Evolutionary conservation across 1,284 basidiomycete genomes (phyloP), one percentile per base, ranked within the genome.

Genomic region (Heterobasidion irregulare): DNA sequence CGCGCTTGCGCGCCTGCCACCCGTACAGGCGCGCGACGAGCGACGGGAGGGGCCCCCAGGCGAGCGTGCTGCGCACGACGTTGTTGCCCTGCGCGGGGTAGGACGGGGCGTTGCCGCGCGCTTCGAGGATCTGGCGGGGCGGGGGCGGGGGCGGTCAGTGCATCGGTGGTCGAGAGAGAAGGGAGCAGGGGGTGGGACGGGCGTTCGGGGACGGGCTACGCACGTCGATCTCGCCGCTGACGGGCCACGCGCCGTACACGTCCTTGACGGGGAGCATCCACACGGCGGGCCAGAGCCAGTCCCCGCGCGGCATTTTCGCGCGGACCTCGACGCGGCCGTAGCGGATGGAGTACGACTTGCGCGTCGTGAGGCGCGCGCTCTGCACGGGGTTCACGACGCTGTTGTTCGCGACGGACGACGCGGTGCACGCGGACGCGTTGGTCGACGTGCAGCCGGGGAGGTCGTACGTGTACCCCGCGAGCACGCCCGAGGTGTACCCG

Each of bases 201-300:
- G 16, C 46, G 6, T n/a, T n/a, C 2, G 34, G 38, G 36, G 45
- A 6, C 18, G 18, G 2, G 47, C 18, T 8, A 69, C 74, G 26
- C 50, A 79, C 79, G 63, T 92, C 88, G 54, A 92, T 90, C 71
- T 87, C 85, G 58, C 85, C 84, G 61, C 77, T 83, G 47, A 78
- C 67, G 0, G 91, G 91, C 89, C 90, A 93, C 0, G 68, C 57
- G 0, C 91, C 91, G 63, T 93, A 94, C 2, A 75, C 75, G 55
- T 75, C 75, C 54, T 86, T 72, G 57, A 75, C 76, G 15, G 91
- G 90, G 54, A 91, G 68, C 89, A 93, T 86, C 85, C 86, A 89
- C 56, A 94, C 80, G 0, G 87, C 85, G 2, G 90, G 91, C 90
- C 91, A 93, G 53, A 93, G 70, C 91, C 89, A 84, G 60, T 82